Conservation (phyloP, 1,284 basidiomycete species). For the Cryptococcus hybrid region DNA sequence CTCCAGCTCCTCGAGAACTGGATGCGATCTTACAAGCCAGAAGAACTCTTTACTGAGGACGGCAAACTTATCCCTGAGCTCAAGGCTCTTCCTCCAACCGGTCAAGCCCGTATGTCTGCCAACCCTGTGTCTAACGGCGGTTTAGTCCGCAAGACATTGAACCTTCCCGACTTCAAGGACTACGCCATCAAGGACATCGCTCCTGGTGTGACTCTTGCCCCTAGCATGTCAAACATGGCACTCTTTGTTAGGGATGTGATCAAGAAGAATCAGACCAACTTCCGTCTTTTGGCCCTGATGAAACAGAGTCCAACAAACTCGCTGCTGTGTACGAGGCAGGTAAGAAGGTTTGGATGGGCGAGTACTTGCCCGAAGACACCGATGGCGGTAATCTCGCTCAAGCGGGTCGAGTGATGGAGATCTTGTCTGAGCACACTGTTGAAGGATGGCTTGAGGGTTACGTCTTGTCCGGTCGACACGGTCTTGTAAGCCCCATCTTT, state of each 20-base stretch:
- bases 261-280: constrained; percentile 64
- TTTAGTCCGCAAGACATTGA: constrained; percentile 59
- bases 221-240: constrained; percentile 31
- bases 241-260: constrained; percentile 53
- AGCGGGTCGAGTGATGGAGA: constrained; percentile 73
- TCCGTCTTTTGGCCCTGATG: constrained; percentile 84
- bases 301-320: constrained; percentile 79
- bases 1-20: constrained; percentile 60
- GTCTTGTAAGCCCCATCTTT: constrained; percentile 49
- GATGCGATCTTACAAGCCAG: constrained; percentile 65
- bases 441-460: constrained; percentile 85
- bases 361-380: constrained; percentile 32
- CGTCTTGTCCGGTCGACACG: constrained; percentile 64
- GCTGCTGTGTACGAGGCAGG: constrained; percentile 64
- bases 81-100: constrained; percentile 31
- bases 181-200: constrained; percentile 52
- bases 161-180: constrained; percentile 63
- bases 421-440: constrained; percentile 81
- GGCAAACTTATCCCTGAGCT: constrained; percentile 60
- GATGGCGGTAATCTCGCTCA: constrained; percentile 34
- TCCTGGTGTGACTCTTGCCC: constrained; percentile 25
- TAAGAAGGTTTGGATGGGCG: constrained; percentile 38
- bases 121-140: constrained; percentile 51
- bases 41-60: constrained; percentile 61
- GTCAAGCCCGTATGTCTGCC: constrained; percentile 27